Percentiles rank a stretch among this genome's conserved stretches.
These are phyloP conservation scores for Diaporthe eres DNA, from an alignment of 2,329 filamentous ascomycete genomes.

Conservation along the genomic window DNA sequence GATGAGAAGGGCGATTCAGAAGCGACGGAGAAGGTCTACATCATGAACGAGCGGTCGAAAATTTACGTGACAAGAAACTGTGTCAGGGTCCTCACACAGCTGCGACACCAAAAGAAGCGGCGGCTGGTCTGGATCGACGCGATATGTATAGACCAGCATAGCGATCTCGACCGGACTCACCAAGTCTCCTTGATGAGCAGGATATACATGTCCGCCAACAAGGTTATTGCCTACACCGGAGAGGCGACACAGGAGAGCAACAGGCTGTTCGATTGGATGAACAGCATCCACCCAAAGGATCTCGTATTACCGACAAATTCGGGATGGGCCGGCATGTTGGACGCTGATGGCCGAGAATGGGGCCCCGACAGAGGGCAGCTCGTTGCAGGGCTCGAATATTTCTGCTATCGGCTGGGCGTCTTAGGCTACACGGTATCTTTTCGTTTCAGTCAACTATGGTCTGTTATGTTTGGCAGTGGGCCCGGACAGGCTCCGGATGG, in stretches of 20 bases:
- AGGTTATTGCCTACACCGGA: not conserved
- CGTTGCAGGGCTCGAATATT: not conserved
- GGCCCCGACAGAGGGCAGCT: not conserved
- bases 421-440: not conserved
- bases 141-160: conserved; percentile 2
- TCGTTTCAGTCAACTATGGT: not conserved
- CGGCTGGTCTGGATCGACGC: conserved; percentile 13
- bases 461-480: not conserved
- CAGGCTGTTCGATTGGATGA: not conserved
- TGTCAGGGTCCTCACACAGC: not conserved
- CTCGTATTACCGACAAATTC: not conserved
- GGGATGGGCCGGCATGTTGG: not conserved
- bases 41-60: not conserved
- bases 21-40: not conserved
- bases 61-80: not conserved
- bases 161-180: not conserved
- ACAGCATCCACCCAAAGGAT: not conserved
- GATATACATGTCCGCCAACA: conserved; percentile 1
- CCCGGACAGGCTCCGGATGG: not conserved
- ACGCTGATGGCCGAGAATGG: not conserved
- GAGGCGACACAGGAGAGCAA: not conserved
- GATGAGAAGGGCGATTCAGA: not conserved
- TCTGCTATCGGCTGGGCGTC: not conserved
- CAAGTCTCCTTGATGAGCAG: not conserved
- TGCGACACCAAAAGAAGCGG: not conserved